phyloP scores from a whole-genome alignment of 805 yeast species.

The Teunomyces funiuensis region DNA sequence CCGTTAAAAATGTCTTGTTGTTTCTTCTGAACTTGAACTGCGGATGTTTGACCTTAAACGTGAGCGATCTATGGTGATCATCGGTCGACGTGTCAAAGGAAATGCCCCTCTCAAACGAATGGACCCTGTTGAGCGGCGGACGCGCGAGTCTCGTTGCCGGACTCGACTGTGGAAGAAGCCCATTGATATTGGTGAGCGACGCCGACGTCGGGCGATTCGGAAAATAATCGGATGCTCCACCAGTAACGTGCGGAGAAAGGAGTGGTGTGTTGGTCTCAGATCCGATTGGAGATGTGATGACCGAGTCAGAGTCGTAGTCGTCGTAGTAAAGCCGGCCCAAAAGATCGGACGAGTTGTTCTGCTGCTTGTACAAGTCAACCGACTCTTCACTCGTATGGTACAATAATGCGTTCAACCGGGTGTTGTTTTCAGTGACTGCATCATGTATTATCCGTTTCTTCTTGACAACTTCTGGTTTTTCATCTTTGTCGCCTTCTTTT shows the following conservation, averaged over 20 bases:
- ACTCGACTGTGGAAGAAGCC: slow-evolving; percentile 8
- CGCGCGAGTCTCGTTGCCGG: slow-evolving; percentile 5
- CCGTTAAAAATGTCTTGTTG: slow-evolving; percentile 42
- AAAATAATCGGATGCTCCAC: slow-evolving; percentile 11
- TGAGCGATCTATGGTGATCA: slow-evolving; percentile 33
- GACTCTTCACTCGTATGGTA: slow-evolving; percentile 40
- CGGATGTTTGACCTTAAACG: slow-evolving; percentile 43
- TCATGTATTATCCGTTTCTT: slow-evolving; percentile 6
- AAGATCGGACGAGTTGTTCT: slow-evolving; percentile 39
- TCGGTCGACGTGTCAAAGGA: slow-evolving; percentile 40
- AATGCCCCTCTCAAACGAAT: slow-evolving; percentile 37
- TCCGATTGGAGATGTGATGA: slow-evolving; percentile 16
- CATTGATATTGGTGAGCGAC: slow-evolving; percentile 9
- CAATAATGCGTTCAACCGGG: slow-evolving; percentile 37
- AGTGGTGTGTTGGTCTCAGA: slow-evolving; percentile 18
- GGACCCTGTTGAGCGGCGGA: slow-evolving; percentile 6
- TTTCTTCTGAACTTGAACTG: slow-evolving; percentile 44
- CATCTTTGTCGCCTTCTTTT: background rate
- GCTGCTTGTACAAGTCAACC: slow-evolving; percentile 36
- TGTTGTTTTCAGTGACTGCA: slow-evolving; percentile 33
- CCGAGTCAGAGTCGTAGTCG: slow-evolving; percentile 37
- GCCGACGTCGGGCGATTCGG: slow-evolving; percentile 10
- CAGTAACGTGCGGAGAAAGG: slow-evolving; percentile 16
- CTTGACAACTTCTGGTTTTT: slow-evolving; percentile 6
- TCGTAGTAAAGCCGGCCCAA: slow-evolving; percentile 44